A percentile compares a stretch with the other conserved stretches of the same genome.
Conservation (phyloP, 257 asterid species). For the Petrea volubilis region DNA sequence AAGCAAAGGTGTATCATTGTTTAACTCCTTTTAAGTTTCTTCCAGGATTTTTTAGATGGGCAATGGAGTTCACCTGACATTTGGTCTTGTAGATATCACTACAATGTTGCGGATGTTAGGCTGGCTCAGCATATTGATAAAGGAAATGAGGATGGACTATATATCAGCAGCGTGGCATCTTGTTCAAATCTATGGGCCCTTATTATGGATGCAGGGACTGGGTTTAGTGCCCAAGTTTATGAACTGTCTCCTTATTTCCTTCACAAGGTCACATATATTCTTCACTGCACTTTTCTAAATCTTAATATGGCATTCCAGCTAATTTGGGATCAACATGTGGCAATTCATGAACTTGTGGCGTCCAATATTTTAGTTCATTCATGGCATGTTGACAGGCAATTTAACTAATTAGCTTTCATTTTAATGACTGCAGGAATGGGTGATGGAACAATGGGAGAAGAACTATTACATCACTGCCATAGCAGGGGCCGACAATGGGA, state of each 20-base stretch:
- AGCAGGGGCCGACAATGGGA: conserved; percentile 68
- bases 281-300: neutral
- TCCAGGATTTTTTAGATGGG: conserved; percentile 6
- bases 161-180: conserved; percentile 58
- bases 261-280: conserved; percentile 42
- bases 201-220: conserved; percentile 70
- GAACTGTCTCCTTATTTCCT: conserved; percentile 50
- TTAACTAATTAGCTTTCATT: neutral
- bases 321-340: neutral
- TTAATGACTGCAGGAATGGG: conserved; percentile 55
- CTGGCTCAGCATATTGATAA: conserved; percentile 53
- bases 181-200: conserved; percentile 57
- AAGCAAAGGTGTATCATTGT: conserved; percentile 48
- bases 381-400: neutral
- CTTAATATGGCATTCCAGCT: neutral
- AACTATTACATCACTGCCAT: conserved; percentile 65
- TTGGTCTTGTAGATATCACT: conserved; percentile 50
- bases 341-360: neutral
- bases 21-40: neutral
- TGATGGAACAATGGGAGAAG: conserved; percentile 73
- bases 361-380: neutral
- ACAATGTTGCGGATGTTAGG: conserved; percentile 49
- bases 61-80: neutral
- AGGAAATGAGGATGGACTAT: conserved; percentile 57
- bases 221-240: conserved; percentile 53